phyloP scores from a whole-genome alignment of 768 basidiomycete species.

The Zangia roseola region DNA sequence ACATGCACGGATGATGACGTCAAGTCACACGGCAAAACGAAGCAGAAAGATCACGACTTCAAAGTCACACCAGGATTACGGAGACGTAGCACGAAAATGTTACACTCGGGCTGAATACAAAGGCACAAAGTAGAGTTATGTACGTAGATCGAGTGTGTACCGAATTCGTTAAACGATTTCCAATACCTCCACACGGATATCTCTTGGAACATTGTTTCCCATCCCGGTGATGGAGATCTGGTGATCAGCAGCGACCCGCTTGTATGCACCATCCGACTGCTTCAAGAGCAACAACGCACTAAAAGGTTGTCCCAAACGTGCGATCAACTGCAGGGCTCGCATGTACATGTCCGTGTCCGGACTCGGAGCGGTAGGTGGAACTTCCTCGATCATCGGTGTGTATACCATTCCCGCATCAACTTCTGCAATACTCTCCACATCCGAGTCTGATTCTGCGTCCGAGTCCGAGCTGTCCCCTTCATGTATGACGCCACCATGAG shows the following conservation, averaged over 20 bases:
- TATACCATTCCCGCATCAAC: neutral
- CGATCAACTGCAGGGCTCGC: conserved; percentile 2
- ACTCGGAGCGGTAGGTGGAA: neutral
- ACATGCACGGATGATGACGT: no score
- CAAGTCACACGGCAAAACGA: no score
- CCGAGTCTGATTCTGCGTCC: neutral
- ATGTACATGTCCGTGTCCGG: neutral
- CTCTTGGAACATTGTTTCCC: neutral
- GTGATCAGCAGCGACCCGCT: conserved; percentile 6
- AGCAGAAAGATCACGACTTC: no score
- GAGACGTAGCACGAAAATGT: no score
- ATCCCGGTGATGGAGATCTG: conserved; percentile 2
- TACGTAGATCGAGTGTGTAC: no score
- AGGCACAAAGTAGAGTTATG: no score
- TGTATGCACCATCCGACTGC: conserved; percentile 1
- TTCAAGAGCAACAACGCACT: conserved; percentile 1
- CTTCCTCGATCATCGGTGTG: neutral
- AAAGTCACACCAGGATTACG: no score
- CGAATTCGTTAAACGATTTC: neutral
- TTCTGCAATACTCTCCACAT: neutral
- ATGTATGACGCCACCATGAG: neutral
- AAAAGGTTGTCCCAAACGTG: conserved; percentile 5
- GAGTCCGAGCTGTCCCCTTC: neutral
- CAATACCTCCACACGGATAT: neutral
- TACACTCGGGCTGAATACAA: no score